Percentiles rank a stretch among this genome's conserved stretches.
phyloP scores from a whole-genome alignment of 768 basidiomycete species.

The Rhodotorula paludigena region DNA sequence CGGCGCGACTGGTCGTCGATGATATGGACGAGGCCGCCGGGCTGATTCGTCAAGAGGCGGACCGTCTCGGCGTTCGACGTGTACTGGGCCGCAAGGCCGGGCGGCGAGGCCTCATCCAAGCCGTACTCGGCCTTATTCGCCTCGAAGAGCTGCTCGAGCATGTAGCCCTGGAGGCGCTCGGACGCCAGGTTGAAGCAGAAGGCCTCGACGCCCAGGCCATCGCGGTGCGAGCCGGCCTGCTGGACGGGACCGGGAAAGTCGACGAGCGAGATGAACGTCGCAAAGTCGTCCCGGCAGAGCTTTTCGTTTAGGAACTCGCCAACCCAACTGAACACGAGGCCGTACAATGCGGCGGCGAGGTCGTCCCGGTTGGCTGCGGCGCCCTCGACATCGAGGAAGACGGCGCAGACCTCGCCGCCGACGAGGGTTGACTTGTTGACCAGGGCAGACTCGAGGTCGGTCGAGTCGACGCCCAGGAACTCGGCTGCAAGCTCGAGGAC shows the following conservation, averaged over 20 bases:
- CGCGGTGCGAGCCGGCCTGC: slow-evolving; percentile 64
- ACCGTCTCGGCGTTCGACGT: slow-evolving; percentile 89
- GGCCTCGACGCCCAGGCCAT: slow-evolving; percentile 65
- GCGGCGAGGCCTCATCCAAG: slow-evolving; percentile 72
- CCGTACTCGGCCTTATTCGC: slow-evolving; percentile 74
- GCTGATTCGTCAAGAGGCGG: slow-evolving; percentile 73
- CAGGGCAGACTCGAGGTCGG: slow-evolving; percentile 64
- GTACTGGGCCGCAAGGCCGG: slow-evolving; percentile 60
- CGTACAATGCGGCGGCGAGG: slow-evolving; percentile 86
- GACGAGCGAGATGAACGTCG: slow-evolving; percentile 80
- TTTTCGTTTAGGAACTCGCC: slow-evolving; percentile 95
- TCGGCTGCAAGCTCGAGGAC: slow-evolving; percentile 77
- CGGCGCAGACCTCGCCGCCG: slow-evolving; percentile 93
- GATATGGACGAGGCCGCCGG: slow-evolving; percentile 90
- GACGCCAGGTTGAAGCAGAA: slow-evolving; percentile 96
- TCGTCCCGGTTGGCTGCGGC: slow-evolving; percentile 90
- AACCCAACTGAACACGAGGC: slow-evolving; percentile 89
- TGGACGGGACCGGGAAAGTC: slow-evolving; percentile 83
- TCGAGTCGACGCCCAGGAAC: slow-evolving; percentile 69
- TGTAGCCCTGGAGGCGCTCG: slow-evolving; percentile 79
- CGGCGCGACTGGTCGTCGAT: slow-evolving; percentile 93
- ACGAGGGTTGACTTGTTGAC: slow-evolving; percentile 89
- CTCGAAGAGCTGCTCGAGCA: slow-evolving; percentile 75
- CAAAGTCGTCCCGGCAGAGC: slow-evolving; percentile 85
- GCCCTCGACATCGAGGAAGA: slow-evolving; percentile 90